Conservation (phyloP, 306 rosid genomes). For the Calophaca sinica region DNA sequence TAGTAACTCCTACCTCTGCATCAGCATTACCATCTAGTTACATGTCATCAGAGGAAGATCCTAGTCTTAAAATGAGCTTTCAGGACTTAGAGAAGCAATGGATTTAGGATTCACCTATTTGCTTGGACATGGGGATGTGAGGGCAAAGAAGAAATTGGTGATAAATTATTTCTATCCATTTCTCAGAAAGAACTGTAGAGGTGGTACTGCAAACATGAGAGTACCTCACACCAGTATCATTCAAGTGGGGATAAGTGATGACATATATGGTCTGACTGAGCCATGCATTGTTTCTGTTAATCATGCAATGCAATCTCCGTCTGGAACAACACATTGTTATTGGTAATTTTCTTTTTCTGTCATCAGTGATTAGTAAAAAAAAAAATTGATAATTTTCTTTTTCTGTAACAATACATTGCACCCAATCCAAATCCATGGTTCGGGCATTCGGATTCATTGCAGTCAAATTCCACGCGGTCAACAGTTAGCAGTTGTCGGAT, state of each 20-base stretch:
- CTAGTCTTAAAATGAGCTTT: conserved; percentile 79
- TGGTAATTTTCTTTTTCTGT: conserved; percentile 19
- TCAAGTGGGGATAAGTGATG: conserved; percentile 65
- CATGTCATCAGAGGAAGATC: conserved; percentile 72
- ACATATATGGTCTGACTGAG: conserved; percentile 75
- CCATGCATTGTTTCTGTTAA: conserved; percentile 9
- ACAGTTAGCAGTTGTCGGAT: too few species aligned
- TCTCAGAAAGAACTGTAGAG: conserved; percentile 87
- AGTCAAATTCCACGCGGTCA: too few species aligned
- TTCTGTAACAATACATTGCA: too few species aligned
- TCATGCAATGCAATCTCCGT: conserved; percentile 32
- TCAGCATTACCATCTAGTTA: conserved; percentile 61
- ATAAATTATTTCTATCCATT: conserved; percentile 86
- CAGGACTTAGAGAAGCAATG: conserved; percentile 81
- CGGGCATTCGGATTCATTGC: too few species aligned
- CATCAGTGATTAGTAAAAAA: neutral
- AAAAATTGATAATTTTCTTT: too few species aligned
- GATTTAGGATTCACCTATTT: conserved; percentile 91
- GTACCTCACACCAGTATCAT: conserved; percentile 89
- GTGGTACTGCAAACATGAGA: conserved; percentile 79
- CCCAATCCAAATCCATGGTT: too few species aligned
- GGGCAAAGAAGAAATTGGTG: conserved; percentile 79
- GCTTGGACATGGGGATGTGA: conserved; percentile 81
- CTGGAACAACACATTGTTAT: conserved; percentile 22
- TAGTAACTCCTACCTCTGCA: too few species aligned